phyloP scores from a whole-genome alignment of 2,329 filamentous ascomycete species.

The Cladosporium sp. region DNA sequence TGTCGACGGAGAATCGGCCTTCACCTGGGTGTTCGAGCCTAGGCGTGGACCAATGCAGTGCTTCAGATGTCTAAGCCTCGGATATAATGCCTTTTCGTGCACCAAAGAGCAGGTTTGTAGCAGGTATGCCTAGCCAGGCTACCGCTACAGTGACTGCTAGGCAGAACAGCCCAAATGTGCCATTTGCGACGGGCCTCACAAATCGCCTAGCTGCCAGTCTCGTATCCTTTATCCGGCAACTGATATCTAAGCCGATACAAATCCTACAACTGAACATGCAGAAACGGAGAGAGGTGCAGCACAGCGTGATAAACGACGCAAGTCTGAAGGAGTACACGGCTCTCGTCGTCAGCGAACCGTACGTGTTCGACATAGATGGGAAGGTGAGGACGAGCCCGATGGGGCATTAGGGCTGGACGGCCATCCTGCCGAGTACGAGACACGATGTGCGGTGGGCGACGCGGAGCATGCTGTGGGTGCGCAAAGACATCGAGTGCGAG shows the following conservation, averaged over 20 bases:
- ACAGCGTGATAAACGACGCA: not conserved
- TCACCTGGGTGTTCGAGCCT: conserved; percentile 1
- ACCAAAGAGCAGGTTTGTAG: not conserved
- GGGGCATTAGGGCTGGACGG: not conserved
- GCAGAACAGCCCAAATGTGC: not conserved
- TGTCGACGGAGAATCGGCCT: not conserved
- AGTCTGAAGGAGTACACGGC: not conserved
- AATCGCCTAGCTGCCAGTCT: not conserved
- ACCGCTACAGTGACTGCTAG: not conserved
- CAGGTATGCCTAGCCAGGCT: not conserved
- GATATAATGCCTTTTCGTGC: not conserved
- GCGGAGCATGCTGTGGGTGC: not conserved
- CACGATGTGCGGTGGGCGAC: not conserved
- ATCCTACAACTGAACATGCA: not conserved
- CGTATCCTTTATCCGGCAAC: not conserved
- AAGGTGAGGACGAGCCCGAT: not conserved
- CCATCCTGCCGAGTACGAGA: not conserved
- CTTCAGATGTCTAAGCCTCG: not conserved
- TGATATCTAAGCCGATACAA: not conserved
- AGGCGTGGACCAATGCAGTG: conserved; percentile 3
- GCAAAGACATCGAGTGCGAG: not conserved
- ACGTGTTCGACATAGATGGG: not conserved
- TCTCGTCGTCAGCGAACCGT: not conserved
- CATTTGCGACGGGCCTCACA: not conserved
- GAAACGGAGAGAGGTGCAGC: not conserved